A percentile compares a stretch with the other conserved stretches of the same genome.
These are phyloP conservation scores for Plasmodium gaboni DNA, from an alignment of 169 alveolate genomes.

Conservation along the genomic window DNA sequence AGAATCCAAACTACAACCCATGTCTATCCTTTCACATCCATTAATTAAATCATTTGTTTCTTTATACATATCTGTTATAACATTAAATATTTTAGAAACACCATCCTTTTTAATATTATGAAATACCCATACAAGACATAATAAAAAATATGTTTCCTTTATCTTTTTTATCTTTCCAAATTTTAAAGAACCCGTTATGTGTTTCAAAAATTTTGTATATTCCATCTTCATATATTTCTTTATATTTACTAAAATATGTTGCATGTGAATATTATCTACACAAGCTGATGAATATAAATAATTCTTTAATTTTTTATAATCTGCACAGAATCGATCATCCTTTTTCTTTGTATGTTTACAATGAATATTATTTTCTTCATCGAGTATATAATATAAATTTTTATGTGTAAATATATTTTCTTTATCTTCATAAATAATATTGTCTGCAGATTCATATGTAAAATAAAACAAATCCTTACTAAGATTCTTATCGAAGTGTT, in stretches of 20 bases:
- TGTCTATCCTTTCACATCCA: conserved; percentile 10
- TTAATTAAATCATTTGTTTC: conserved; percentile 18
- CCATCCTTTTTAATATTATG: conserved; percentile 51
- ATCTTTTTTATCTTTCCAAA: conserved; percentile 22
- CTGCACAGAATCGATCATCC: no score
- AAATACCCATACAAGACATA: conserved; percentile 22
- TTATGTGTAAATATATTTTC: conserved; percentile 22
- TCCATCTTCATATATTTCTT: conserved; percentile 50
- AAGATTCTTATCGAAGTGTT: no score
- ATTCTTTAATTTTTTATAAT: conserved; percentile 3
- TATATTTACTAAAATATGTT: conserved; percentile 13
- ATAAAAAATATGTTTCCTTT: conserved; percentile 37
- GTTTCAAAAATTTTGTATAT: conserved; percentile 10
- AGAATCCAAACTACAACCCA: background rate
- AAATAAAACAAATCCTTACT: no score
- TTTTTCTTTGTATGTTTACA: no score
- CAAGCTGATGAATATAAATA: conserved; percentile 4
- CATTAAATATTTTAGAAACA: conserved; percentile 39
- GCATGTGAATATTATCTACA: background rate
- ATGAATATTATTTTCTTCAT: no score
- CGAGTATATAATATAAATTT: conserved; percentile 14
- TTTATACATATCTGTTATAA: conserved; percentile 33
- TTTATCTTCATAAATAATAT: background rate
- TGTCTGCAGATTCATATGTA: background rate
- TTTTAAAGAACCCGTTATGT: conserved; percentile 9